Evolutionary conservation across 495 filamentous ascomycete genomes (phyloP).

Genomic region (Annulohypoxylon moriforme): DNA sequence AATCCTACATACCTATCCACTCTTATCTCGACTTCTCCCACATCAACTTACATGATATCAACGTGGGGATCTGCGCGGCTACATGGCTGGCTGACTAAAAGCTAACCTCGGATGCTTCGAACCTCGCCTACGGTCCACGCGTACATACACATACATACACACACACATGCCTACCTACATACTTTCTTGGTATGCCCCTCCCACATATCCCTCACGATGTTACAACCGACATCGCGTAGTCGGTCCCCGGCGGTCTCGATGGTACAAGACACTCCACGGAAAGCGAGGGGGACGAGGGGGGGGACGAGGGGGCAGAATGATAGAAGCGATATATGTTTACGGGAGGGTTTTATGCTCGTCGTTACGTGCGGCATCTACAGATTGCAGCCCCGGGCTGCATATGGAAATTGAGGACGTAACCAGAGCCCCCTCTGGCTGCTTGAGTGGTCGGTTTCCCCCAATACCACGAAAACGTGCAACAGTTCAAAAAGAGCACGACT

Average conservation of each 20-base stretch:
- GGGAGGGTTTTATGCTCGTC: constrained; percentile 21
- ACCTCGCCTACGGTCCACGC: constrained; percentile 5
- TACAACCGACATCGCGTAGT: constrained; percentile 24
- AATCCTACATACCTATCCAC: constrained; percentile 22
- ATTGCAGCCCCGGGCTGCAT: constrained; percentile 45
- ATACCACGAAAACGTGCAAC: constrained; percentile 42
- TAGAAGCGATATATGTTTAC: constrained; percentile 14
- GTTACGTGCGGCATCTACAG: constrained; percentile 45
- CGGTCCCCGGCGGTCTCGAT: constrained; percentile 30
- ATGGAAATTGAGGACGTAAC: constrained; percentile 45
- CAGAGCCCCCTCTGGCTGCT: constrained; percentile 36
- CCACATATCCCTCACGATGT: constrained; percentile 31
- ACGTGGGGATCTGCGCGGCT: constrained; percentile 41
- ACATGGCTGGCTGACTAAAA: constrained; percentile 35
- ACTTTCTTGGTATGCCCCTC: constrained; percentile 24
- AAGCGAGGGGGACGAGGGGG: neutral
- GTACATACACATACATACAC: constrained; percentile 5
- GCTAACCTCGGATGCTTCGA: constrained; percentile 34
- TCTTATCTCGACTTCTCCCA: constrained; percentile 38
- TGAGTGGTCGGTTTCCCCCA: constrained; percentile 35
- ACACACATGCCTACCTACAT: neutral
- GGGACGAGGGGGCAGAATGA: neutral
- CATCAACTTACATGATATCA: constrained; percentile 30
- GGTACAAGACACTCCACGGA: constrained; percentile 15
- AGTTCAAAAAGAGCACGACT: constrained; percentile 18